Conservation (phyloP, 768 basidiomycete genomes). For the Panaeolus cyanescens region DNA sequence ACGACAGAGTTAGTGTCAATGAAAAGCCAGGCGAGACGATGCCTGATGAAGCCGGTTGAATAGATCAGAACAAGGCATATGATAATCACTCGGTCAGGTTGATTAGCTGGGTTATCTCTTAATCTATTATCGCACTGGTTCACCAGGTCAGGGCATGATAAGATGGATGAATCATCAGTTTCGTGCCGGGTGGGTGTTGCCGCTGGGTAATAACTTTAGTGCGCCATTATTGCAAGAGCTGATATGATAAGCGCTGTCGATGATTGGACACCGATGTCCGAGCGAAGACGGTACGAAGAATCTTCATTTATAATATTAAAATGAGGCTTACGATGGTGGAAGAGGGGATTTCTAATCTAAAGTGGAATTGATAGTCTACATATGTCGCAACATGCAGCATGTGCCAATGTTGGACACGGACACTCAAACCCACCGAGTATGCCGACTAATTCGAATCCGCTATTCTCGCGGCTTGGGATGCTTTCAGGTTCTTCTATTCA, state of each 20-base stretch:
- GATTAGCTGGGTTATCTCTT: background rate
- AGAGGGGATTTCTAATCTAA: background rate
- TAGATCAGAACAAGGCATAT: background rate
- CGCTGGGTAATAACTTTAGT: too few species aligned
- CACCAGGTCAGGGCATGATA: too few species aligned
- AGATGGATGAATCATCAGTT: too few species aligned
- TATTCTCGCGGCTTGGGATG: background rate
- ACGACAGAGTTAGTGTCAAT: background rate
- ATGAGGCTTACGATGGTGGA: background rate
- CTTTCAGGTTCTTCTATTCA: background rate
- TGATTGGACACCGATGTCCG: conserved; percentile 2
- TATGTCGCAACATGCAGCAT: background rate
- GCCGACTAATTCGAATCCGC: background rate
- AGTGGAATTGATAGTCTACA: background rate
- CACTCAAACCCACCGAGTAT: background rate
- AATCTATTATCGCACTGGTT: conserved; percentile 1
- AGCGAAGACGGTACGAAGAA: background rate
- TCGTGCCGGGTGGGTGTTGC: too few species aligned
- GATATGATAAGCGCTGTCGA: conserved; percentile 4
- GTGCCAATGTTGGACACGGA: background rate
- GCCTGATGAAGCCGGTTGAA: background rate
- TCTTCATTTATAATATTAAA: background rate
- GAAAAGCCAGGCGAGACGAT: background rate
- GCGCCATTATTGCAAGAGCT: background rate
- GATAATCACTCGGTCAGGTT: background rate